phyloP scores from a whole-genome alignment of 805 yeast species.

The Metschnikowia lunata region DNA sequence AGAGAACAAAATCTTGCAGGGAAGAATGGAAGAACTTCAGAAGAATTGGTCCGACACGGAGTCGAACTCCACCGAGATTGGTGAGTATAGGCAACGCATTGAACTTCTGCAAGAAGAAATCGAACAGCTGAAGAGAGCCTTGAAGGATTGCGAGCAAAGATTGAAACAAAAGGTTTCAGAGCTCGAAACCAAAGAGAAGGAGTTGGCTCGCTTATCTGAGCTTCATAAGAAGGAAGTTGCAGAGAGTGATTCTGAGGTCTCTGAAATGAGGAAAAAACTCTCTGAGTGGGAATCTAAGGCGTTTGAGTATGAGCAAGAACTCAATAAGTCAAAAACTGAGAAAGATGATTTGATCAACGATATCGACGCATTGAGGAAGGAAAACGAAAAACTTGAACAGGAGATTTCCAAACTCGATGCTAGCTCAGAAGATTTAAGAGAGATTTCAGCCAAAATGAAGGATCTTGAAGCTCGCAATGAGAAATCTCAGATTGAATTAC shows the following conservation, averaged over 20 bases:
- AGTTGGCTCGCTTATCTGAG: not conserved
- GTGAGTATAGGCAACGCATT: not conserved
- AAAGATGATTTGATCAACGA: not conserved
- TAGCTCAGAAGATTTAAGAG: too few relatives aligned
- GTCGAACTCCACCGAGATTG: not conserved
- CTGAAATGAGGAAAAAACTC: not conserved
- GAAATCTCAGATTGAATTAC: not conserved
- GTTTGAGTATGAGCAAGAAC: not conserved
- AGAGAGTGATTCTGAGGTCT: not conserved
- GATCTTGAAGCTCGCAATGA: too few relatives aligned
- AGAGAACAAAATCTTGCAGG: not conserved
- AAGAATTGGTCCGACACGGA: not conserved
- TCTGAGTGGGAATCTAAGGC: not conserved
- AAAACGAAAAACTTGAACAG: not conserved
- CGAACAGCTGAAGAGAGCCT: not conserved
- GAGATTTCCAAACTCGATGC: too few relatives aligned
- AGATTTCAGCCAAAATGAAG: too few relatives aligned
- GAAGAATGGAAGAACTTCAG: not conserved
- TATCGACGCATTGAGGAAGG: not conserved
- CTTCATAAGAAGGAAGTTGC: not conserved
- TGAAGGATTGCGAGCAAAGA: not conserved
- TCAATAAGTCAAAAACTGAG: not conserved
- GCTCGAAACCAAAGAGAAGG: conserved; percentile 1
- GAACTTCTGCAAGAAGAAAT: not conserved
- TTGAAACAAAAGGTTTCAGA: conserved; percentile 1